Percentiles rank a stretch among this genome's conserved stretches.
Evolutionary conservation across 257 asterid species (phyloP).

Genomic region (Solanum sejunctum): DNA sequence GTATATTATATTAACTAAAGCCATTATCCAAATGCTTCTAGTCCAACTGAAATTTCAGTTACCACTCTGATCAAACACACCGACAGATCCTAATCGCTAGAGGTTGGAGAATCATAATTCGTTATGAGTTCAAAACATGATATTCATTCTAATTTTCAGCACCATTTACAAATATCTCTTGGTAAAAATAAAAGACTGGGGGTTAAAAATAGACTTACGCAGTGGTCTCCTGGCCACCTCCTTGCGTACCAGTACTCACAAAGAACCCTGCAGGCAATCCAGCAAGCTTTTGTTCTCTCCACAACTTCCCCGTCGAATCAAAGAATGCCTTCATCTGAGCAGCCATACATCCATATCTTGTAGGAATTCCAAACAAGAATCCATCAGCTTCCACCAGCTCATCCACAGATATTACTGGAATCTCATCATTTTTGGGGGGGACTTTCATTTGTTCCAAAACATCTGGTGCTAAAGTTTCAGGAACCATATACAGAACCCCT

Average conservation of each 20-base stretch:
- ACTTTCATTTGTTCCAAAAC: constrained; percentile 34
- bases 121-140: no score
- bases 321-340: constrained; percentile 98
- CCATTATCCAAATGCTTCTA: no score
- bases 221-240: constrained; percentile 98
- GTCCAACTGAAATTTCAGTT: no score
- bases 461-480: constrained; percentile 65
- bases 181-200: no score
- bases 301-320: constrained; percentile 73
- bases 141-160: no score
- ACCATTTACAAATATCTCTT: no score
- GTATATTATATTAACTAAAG: no score
- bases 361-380: constrained; percentile 82
- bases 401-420: constrained; percentile 9
- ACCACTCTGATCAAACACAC: no score
- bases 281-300: constrained; percentile 86
- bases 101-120: no score
- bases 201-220: constrained; percentile 45
- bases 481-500: constrained; percentile 62
- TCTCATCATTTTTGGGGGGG: constrained; percentile 35
- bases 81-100: no score
- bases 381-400: constrained; percentile 70
- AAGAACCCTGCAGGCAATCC: constrained; percentile 97
- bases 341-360: constrained; percentile 89
- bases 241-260: constrained; percentile 99